phyloP scores from a whole-genome alignment of 345 rosid genomes.

The Hevea brasiliensis region DNA sequence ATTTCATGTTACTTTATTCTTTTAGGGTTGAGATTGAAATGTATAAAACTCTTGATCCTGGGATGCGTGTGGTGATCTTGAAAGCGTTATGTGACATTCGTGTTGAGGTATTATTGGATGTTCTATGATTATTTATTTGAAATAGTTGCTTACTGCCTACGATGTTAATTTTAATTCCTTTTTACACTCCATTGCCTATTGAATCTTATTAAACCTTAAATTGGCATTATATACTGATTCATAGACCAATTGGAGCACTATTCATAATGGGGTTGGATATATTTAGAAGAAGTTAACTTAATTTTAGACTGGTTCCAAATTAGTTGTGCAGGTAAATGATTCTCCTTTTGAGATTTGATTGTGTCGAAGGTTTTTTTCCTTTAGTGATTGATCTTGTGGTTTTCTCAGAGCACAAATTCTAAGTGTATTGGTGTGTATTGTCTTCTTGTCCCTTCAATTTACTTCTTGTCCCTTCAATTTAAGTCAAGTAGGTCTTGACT shows the following conservation, averaged over 20 bases:
- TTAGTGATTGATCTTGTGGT: constrained; percentile 5
- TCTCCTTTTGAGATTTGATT: not conserved
- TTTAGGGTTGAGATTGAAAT: constrained; percentile 73
- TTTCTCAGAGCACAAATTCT: not conserved
- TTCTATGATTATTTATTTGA: not conserved
- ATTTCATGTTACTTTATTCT: constrained; percentile 22
- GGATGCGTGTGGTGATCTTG: constrained; percentile 89
- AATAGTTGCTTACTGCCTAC: not conserved
- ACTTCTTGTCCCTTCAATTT: not conserved
- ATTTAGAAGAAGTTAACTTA: not conserved
- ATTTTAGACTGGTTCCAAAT: not conserved
- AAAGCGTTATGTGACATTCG: constrained; percentile 98
- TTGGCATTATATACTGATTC: constrained; percentile 1
- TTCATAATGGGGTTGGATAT: constrained; percentile 5
- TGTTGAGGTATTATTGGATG: constrained; percentile 65
- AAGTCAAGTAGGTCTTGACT: not conserved
- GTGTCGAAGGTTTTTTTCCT: not conserved
- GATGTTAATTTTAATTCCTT: not conserved
- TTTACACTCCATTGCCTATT: not conserved
- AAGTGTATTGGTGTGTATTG: constrained; percentile 1
- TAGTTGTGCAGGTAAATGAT: not conserved
- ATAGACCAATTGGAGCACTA: constrained; percentile 2
- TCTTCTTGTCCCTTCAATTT: not conserved
- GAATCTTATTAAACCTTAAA: constrained; percentile 1
- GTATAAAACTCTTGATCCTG: constrained; percentile 89